Percentiles rank a stretch among this genome's conserved stretches.
These are phyloP conservation scores for Podospora anserina DNA, from an alignment of 495 filamentous ascomycete genomes.

Conservation along the genomic window DNA sequence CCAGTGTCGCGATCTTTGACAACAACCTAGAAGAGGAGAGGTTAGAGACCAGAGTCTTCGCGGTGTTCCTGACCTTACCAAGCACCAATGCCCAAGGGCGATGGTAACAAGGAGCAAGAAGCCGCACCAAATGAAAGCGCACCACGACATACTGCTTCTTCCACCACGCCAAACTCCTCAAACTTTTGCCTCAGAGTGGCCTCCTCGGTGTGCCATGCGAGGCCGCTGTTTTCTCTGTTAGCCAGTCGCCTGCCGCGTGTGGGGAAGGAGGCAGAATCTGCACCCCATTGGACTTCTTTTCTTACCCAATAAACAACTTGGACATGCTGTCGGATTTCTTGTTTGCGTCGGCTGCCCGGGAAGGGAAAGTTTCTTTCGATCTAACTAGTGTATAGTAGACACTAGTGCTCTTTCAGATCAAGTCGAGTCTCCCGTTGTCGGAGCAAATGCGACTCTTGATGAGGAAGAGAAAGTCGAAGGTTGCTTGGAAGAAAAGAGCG, in stretches of 20 bases:
- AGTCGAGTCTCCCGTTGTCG: neutral
- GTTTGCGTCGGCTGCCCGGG: neutral
- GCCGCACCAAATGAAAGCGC: constrained; percentile 20
- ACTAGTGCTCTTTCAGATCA: neutral
- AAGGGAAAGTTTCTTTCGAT: neutral
- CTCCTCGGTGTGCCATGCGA: constrained; percentile 97
- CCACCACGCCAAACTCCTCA: constrained; percentile 79
- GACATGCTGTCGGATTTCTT: constrained; percentile 58
- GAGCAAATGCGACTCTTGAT: neutral
- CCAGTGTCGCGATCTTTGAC: constrained; percentile 96
- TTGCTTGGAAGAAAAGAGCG: constrained; percentile 8
- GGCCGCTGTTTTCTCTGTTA: constrained; percentile 61
- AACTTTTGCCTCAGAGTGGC: constrained; percentile 77
- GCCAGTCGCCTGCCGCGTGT: neutral
- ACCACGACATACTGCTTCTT: constrained; percentile 80
- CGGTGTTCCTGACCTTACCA: neutral
- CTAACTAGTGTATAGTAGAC: neutral
- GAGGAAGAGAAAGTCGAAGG: neutral
- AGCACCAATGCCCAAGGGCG: neutral
- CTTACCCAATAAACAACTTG: constrained; percentile 90
- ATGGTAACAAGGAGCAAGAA: constrained; percentile 6
- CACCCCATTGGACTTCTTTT: neutral
- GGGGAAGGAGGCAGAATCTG: neutral
- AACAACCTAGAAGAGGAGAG: constrained; percentile 63
- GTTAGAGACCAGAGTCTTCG: constrained; percentile 22